phyloP scores from a whole-genome alignment of 2,329 filamentous ascomycete genomes.

The Ophiosphaerella narmari region DNA sequence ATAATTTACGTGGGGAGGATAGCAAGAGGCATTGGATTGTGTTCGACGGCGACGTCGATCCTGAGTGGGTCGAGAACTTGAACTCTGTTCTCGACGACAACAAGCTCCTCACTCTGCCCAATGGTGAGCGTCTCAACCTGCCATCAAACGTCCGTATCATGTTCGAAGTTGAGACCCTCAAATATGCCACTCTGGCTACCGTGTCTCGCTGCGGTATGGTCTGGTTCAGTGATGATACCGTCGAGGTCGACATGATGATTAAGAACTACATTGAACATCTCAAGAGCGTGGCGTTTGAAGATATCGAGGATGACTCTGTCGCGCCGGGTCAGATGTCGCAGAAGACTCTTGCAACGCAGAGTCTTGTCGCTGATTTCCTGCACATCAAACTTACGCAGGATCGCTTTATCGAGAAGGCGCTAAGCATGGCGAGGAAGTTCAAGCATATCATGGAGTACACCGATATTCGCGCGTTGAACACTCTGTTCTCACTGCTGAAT shows the following conservation, averaged over 20 bases:
- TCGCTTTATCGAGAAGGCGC: constrained; percentile 76
- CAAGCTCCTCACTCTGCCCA: constrained; percentile 93
- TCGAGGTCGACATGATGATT: constrained; percentile 91
- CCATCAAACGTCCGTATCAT: constrained; percentile 97
- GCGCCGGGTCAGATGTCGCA: constrained; percentile 56
- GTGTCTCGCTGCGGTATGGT: constrained; percentile 99
- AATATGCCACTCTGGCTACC: constrained; percentile 97
- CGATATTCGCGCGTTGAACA: constrained; percentile 84
- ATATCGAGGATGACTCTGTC: constrained; percentile 89
- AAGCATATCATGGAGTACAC: constrained; percentile 99
- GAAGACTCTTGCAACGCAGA: constrained; percentile 79
- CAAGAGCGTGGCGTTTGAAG: constrained; percentile 83
- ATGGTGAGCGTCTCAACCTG: constrained; percentile 94
- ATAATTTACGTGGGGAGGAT: constrained; percentile 96
- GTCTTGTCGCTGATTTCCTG: constrained; percentile 78
- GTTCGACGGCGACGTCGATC: constrained; percentile 98
- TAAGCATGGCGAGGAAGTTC: constrained; percentile 76
- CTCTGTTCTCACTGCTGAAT: constrained; percentile 92
- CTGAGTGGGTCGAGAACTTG: constrained; percentile 99
- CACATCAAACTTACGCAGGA: constrained; percentile 76
- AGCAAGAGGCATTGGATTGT: constrained; percentile 98
- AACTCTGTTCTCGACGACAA: constrained; percentile 99
- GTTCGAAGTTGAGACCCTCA: constrained; percentile 98
- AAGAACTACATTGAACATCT: constrained; percentile 86
- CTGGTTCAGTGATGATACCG: constrained; percentile 98